phyloP scores from a whole-genome alignment of 768 basidiomycete genomes.

The Amanita brunnescens region DNA sequence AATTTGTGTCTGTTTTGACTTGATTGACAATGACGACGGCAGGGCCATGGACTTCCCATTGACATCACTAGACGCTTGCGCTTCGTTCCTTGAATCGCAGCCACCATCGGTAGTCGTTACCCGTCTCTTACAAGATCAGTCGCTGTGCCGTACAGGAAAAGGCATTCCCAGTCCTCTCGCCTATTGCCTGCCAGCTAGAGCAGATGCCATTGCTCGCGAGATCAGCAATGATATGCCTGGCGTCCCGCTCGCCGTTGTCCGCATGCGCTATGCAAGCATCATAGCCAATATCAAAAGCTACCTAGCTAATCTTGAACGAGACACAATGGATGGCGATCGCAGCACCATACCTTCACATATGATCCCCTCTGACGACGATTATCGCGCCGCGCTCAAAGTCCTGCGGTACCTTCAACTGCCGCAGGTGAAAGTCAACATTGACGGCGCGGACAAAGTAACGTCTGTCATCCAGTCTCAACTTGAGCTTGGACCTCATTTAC shows the following conservation, averaged over 20 bases:
- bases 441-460: slow-evolving; percentile 12
- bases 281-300: slow-evolving; percentile 16
- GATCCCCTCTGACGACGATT: slow-evolving; percentile 19
- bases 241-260: slow-evolving; percentile 16
- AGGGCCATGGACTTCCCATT: background rate
- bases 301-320: slow-evolving; percentile 13
- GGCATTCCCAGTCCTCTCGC: slow-evolving; percentile 13
- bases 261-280: slow-evolving; percentile 17
- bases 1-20: too few relatives aligned
- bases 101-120: slow-evolving; percentile 13
- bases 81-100: slow-evolving; percentile 13
- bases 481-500: slow-evolving; percentile 11
- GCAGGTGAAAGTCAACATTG: slow-evolving; percentile 9
- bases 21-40: too few relatives aligned
- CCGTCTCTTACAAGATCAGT: slow-evolving; percentile 16
- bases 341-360: slow-evolving; percentile 14
- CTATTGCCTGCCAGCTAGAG: slow-evolving; percentile 15
- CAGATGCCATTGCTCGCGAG: slow-evolving; percentile 14
- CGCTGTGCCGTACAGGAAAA: slow-evolving; percentile 9
- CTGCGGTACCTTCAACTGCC: slow-evolving; percentile 19
- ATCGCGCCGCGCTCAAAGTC: slow-evolving; percentile 19
- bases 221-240: slow-evolving; percentile 11
- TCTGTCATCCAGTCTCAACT: slow-evolving; percentile 15
- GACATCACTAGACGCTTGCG: slow-evolving; percentile 12
- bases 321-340: background rate